Conservation (phyloP, 495 filamentous ascomycete species). For the Articulospora tetracladia region DNA sequence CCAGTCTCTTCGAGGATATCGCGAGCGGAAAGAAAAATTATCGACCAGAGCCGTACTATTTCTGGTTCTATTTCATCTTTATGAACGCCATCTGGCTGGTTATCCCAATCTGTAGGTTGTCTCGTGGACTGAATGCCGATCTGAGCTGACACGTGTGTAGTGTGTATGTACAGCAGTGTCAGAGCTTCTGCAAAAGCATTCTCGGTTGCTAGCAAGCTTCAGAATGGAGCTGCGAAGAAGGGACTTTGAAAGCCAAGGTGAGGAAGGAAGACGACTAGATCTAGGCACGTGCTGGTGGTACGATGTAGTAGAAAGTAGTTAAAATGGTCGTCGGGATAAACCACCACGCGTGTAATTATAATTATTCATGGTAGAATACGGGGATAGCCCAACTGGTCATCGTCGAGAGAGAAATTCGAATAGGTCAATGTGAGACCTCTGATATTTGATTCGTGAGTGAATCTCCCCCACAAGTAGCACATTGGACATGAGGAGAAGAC, state of each 20-base stretch:
- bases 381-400: too few relatives aligned
- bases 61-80: conserved; percentile 53
- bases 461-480: too few relatives aligned
- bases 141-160: conserved; percentile 6
- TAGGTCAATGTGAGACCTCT: too few relatives aligned
- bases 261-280: background rate
- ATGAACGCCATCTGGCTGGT: conserved; percentile 58
- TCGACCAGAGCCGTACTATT: conserved; percentile 51
- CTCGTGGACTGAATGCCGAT: background rate
- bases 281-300: too few relatives aligned
- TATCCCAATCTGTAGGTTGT: conserved; percentile 34
- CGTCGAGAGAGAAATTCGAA: too few relatives aligned
- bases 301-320: too few relatives aligned
- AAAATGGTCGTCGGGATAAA: too few relatives aligned
- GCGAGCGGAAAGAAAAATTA: conserved; percentile 40
- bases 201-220: background rate
- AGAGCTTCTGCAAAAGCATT: conserved; percentile 15
- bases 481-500: too few relatives aligned
- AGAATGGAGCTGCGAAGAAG: background rate
- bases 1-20: conserved; percentile 45
- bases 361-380: too few relatives aligned
- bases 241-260: background rate
- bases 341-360: too few relatives aligned
- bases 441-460: too few relatives aligned
- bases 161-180: conserved; percentile 14